Evolutionary conservation across 140 eudicot species (phyloP), one percentile per base, ranked within the genome.

Genomic region (Anethum foeniculum): DNA sequence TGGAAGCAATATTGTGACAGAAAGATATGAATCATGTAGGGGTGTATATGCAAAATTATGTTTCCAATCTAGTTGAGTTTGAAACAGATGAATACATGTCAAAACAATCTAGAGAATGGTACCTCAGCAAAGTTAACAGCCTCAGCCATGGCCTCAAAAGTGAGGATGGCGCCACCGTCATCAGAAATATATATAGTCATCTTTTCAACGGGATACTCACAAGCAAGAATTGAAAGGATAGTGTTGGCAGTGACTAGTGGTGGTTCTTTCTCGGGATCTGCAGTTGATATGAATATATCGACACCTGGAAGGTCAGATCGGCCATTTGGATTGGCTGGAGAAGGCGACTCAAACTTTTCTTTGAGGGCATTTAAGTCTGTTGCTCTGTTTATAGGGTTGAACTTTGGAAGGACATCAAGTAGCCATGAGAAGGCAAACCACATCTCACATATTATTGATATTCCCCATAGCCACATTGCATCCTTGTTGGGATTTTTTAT

Each of bases 141-240:
- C 84, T 92, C 97, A 10, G 96, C 99, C 99, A 94, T 94, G n/a
- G 99, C 99, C 86, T 94, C 99, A 64, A 94, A 94, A 2, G 91
- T 94, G 18, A 92, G 82, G 69, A 94, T 90, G 38, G 99, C 93
- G 0, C 92, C 99, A 69, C 99, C 99, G 64, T 94, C 99, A 76
- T 94, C 99, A 0, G 99, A 94, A 48, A 94, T 92, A 60, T 94
- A 94, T n/a, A 88, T 9, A 0, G 97, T 74, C 9, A 88, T 52
- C 85, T 94, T 94, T 84, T 94, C 99, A 43, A 94, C 87, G 0
- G 99, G 99, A 81, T 92, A 94, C 6, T 94, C 99, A 68, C 86
- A 91, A 13, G 97, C 99, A 27, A 94, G 93, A 30, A 94, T 81
- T 6, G 99, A 94, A 32, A 94, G 88, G 62, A 94, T 89, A 3